Base-by-base conservation (phyloP, 148 eudicot genomes). In the Persicaria tinctoria region DNA sequence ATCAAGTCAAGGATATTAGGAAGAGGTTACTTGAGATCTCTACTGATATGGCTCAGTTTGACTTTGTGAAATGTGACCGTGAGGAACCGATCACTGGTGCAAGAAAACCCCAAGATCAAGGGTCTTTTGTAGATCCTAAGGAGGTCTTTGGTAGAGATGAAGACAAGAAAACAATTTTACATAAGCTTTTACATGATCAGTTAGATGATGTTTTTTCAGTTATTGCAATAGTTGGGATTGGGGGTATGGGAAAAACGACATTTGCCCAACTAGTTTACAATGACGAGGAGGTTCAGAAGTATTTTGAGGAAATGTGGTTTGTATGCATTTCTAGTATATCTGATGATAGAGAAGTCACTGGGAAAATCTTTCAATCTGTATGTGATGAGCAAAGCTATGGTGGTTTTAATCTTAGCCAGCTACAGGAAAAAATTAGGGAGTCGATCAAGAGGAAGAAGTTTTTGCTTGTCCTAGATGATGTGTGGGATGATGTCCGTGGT, bases 1-100 rank as follows among this genome's bases (percentile, higher is more conserved):
- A 4, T 0, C 14, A 14, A 41, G 55, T 83, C 48, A 79, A 70
- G 59, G 69, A 71, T 0, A 71, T 79, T 11, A 68, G 63, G 74
- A 41, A 46, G 71, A 23, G 27, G 13, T 27, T 79, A 49, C 72
- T 73, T 49, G 17, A 10, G 53, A 50, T 60, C 12, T 8, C 0
- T 23, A 0, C 4, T 2, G 44, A 60, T 27, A 60, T 60, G 44
- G 44, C 13, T 23, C 14, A 1, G 4, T 60, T 60, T 9, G 10
- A 27, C 0, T 60, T 60, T 60, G 44, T 8, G 41, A 13, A 8
- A 20, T 0, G 0, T 13, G 8, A 6, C 3, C 2, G 3, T 60
- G 68, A 60, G 44, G 1, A 3, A 23, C 4, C 41, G 7, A 3
- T 0, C 0, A 9, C 13, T 2, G 0, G 44, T 18, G 3, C 9